Base-by-base conservation (phyloP, 1,284 basidiomycete genomes). In the Puccinia novopanici region DNA sequence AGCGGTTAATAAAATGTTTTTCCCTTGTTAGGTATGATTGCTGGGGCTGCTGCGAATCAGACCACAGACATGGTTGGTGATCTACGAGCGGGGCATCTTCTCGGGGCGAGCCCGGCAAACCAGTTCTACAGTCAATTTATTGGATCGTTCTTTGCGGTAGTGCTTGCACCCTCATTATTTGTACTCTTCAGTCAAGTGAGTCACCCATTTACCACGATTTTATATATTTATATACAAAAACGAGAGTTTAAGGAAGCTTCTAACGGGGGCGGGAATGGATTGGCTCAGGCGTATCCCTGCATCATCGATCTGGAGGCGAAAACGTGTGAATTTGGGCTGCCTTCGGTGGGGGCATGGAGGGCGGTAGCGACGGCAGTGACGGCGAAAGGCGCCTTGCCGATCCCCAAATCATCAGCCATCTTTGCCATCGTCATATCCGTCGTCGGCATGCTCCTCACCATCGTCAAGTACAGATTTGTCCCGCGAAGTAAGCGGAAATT, bases 31-130 rank as follows among this genome's bases (percentile, higher is more conserved):
- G 75, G 76, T 27, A 70, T 89, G 70, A 86, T 91, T 83, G 88
- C 90, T 30, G 89, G 88, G 63, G 90, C 89, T 54, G 88, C 89
- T 68, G 89, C 90, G 30, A 88, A 88, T 34, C 90, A 91, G 84
- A 87, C 90, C 30, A 86, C 88, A 72, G 91, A 92, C 85, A 91
- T 92, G 91, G 90, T 90, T 81, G 89, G 90, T 81, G 91, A 92
- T 83, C 86, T 92, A 83, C 91, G 91, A 87, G 91, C 91, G 10
- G 90, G 90, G 80, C 91, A 91, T 85, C 88, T 92, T 79, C 88
- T 91, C 17, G 87, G 90, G 65, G 90, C 91, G 40, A 90, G 89
- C 83, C 91, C 91, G 27, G 87, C 86, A 81, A 89, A 89, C 84
- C 90, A 91, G 86, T 91, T 91, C 85, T 87, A 89, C 83, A 90